Evolutionary conservation across 2,329 filamentous ascomycete genomes (phyloP), one percentile per base, ranked within the genome.

Genomic region (Aureobasidium sp.): DNA sequence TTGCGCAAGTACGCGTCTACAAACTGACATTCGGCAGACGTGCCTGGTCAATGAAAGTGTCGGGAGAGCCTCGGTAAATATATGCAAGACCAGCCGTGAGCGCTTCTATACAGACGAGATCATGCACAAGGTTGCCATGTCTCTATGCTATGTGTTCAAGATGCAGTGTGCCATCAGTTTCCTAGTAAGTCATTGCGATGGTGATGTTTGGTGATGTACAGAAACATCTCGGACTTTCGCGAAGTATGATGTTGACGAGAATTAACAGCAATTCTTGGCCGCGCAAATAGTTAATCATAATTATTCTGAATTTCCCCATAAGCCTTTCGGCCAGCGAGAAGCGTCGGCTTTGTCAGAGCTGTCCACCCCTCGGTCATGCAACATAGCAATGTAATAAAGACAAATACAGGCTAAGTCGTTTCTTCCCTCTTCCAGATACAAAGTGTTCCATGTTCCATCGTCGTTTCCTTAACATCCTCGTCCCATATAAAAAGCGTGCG

Each of bases 401-500:
- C 60, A 64, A 64, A 64, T 55, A 45, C 48, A 64, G 50, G n/a
- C 60, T 55, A 64, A 64, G 60, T 64, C 50, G 31, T 48, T 48
- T 15, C 40, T 11, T 42, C n/a, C 29, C 29, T 42, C 16, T 54
- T 63, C 38, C 45, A 10, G 31, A 20, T 29, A 16, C 29, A 51
- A 51, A 55, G 51, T 18, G 8, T 42, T 47, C 11, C 40, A 64
- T 54, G 60, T 55, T 53, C 53, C 40, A 40, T 23, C 27, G 48
- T 64, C 60, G 38, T 38, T 64, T 55, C 50, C 33, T 36, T 62
- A 16, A 13, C n/a, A 9, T 36, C 18, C 27, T 54, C 31, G 16
- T 16, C 18, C 11, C 9, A 4, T 55, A 55, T 54, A 64, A 64
- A 51, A 81, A 79, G 74, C 69, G 71, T 69, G 67, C 55, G 48